Evolutionary conservation across 306 rosid genomes (phyloP).

Genomic region (Geum urbanum): DNA sequence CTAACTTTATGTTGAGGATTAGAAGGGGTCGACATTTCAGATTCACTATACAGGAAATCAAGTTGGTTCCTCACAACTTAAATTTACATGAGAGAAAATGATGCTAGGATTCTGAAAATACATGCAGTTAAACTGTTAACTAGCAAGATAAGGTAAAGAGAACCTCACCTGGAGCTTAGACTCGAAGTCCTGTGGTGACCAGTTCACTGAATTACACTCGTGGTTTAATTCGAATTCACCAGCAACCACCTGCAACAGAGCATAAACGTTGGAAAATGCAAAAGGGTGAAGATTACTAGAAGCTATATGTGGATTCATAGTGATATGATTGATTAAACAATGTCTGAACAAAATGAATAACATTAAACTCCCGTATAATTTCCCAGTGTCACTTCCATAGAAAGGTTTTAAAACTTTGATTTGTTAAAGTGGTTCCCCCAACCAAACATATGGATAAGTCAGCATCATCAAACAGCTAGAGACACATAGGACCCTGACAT

Average conservation of each 20-base stretch:
- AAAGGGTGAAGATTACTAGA: background rate
- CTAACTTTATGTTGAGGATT: background rate
- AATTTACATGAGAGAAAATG: constrained; percentile 9
- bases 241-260: constrained; percentile 72
- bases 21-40: background rate
- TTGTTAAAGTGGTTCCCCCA: background rate
- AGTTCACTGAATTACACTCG: constrained; percentile 79
- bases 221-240: constrained; percentile 94
- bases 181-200: constrained; percentile 95
- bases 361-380: background rate
- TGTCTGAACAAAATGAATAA: background rate
- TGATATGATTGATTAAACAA: background rate
- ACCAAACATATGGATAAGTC: background rate
- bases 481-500: background rate
- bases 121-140: constrained; percentile 3
- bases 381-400: constrained; percentile 1
- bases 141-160: constrained; percentile 6
- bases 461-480: background rate
- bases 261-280: constrained; percentile 1
- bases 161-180: constrained; percentile 75
- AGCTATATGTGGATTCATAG: background rate
- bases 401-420: background rate
- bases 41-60: background rate
- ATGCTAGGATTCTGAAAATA: constrained; percentile 12
- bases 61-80: constrained; percentile 3